Conservation (phyloP, 2,329 filamentous ascomycete species). For the Microsporum canis region DNA sequence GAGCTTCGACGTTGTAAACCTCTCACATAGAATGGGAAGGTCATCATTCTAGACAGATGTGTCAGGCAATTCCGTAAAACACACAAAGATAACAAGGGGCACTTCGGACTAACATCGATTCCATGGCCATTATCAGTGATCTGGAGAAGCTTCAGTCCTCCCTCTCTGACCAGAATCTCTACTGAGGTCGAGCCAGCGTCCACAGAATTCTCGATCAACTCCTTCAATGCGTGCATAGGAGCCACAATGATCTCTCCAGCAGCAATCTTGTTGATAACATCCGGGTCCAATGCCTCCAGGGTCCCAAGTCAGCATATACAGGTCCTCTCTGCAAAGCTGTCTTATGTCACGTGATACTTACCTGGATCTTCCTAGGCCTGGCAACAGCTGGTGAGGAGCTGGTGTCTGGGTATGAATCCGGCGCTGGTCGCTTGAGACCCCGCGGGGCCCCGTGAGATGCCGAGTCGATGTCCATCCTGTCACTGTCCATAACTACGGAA, state of each 20-base stretch:
- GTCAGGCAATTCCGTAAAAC: neutral
- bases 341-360: constrained; percentile 20
- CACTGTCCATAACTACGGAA: constrained; percentile 14
- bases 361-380: constrained; percentile 41
- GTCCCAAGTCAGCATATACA: neutral
- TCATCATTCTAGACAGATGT: constrained; percentile 60
- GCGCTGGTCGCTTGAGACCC: constrained; percentile 42
- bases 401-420: constrained; percentile 25
- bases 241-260: constrained; percentile 97
- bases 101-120: constrained; percentile 58
- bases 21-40: constrained; percentile 79
- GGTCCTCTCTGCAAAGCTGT: neutral
- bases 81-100: neutral
- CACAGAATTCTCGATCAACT: constrained; percentile 91
- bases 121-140: constrained; percentile 96
- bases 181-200: constrained; percentile 90
- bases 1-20: constrained; percentile 94
- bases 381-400: constrained; percentile 22
- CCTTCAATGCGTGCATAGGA: constrained; percentile 89
- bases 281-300: constrained; percentile 64
- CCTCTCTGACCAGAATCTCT: constrained; percentile 87
- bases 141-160: constrained; percentile 85
- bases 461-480: constrained; percentile 36
- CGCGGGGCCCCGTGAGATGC: constrained; percentile 17
- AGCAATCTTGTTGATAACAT: constrained; percentile 97